Evolutionary conservation across 139 green algal genomes (phyloP).

Genomic region (Tetradesmus obliquus): DNA sequence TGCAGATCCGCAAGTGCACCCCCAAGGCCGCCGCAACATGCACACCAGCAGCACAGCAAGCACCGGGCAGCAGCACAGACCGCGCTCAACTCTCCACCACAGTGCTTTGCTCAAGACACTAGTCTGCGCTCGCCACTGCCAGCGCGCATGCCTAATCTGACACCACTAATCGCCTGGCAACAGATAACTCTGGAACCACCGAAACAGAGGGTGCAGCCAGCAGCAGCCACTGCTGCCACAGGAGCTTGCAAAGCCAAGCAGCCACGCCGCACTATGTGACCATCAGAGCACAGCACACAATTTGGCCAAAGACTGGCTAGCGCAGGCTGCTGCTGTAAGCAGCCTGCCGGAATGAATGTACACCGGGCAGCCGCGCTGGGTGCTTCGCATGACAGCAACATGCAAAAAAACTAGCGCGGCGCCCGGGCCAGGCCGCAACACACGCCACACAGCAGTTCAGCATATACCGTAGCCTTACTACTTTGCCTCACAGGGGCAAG

Average conservation of each 20-base stretch:
- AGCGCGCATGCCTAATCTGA: too few relatives aligned
- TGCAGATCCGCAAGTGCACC: not conserved
- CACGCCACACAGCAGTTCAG: not conserved
- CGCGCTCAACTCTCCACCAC: not conserved
- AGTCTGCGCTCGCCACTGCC: too few relatives aligned
- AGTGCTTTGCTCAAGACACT: not conserved
- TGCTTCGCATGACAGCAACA: conserved; percentile 1
- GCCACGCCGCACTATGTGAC: not conserved
- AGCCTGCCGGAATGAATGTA: not conserved
- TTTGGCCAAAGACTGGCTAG: not conserved
- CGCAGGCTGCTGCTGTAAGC: not conserved
- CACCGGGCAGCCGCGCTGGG: not conserved
- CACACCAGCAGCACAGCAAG: not conserved
- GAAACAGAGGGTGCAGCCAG: not conserved
- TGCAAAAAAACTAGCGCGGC: not conserved
- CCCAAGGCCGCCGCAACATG: not conserved
- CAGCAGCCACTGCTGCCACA: not conserved
- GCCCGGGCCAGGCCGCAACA: not conserved
- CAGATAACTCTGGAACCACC: not conserved
- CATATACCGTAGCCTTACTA: not conserved
- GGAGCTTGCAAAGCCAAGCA: not conserved
- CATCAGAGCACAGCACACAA: not conserved
- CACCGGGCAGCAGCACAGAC: not conserved
- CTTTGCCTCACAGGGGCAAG: too few relatives aligned
- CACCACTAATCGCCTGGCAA: not conserved